Percentiles rank a stretch among this genome's conserved stretches.
Conservation (phyloP, 495 filamentous ascomycete genomes). For the Penicillium odoratum region DNA sequence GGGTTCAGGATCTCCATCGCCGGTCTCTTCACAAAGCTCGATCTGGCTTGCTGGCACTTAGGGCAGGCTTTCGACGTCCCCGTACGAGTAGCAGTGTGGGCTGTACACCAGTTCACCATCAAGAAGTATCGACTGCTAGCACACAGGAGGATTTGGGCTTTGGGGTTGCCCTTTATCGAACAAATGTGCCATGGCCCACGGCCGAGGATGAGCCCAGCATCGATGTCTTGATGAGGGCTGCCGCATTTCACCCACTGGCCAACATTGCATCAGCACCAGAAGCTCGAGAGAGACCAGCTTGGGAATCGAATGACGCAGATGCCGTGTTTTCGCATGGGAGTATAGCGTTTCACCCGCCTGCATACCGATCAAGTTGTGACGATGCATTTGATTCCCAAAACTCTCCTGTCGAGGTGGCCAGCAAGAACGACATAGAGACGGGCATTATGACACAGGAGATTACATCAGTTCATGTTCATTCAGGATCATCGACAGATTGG, state of each 20-base stretch:
- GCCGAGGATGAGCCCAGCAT: background rate
- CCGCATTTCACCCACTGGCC: background rate
- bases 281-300: background rate
- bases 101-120: background rate
- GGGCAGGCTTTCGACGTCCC: slow-evolving; percentile 29
- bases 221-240: slow-evolving; percentile 1
- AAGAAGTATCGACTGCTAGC: slow-evolving; percentile 19
- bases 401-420: background rate
- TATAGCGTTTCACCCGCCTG: background rate
- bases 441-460: background rate
- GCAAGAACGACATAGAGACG: background rate
- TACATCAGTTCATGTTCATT: background rate
- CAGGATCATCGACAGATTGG: slow-evolving; percentile 2
- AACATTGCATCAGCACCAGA: slow-evolving; percentile 9
- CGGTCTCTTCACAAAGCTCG: slow-evolving; percentile 37
- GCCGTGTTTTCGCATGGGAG: background rate
- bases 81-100: background rate
- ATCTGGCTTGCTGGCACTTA: slow-evolving; percentile 33
- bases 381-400: background rate
- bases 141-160: slow-evolving; percentile 38
- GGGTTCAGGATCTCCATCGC: slow-evolving; percentile 31
- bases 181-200: slow-evolving; percentile 16
- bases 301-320: background rate
- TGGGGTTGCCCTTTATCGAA: slow-evolving; percentile 35
- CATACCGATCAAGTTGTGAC: background rate